Conservation (phyloP, 2,329 filamentous ascomycete species). For the Colletotrichum sp. region DNA sequence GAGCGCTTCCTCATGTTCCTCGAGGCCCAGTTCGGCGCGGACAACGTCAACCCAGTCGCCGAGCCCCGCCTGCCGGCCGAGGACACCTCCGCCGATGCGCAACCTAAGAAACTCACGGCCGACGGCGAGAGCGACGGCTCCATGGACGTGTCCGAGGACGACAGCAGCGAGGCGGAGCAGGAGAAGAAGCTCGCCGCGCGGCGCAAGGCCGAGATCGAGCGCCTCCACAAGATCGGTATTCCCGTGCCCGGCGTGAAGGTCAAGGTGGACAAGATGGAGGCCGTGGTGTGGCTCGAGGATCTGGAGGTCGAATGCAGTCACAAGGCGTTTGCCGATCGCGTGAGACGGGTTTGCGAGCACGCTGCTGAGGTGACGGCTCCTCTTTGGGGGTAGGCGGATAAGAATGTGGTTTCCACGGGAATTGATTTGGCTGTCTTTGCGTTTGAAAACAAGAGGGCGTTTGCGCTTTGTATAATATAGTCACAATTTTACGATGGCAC, state of each 20-base stretch:
- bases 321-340: constrained; percentile 79
- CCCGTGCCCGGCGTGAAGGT: constrained; percentile 90
- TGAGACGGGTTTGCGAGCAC: constrained; percentile 87
- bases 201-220: constrained; percentile 73
- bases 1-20: constrained; percentile 92
- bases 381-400: constrained; percentile 58
- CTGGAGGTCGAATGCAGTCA: constrained; percentile 88
- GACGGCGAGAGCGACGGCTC: constrained; percentile 25
- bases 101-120: constrained; percentile 35
- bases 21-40: constrained; percentile 91
- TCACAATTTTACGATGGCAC: background rate
- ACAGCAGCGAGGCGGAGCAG: constrained; percentile 32
- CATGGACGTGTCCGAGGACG: constrained; percentile 22
- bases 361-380: constrained; percentile 87
- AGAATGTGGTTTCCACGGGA: background rate
- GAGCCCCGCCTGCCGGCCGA: constrained; percentile 58
- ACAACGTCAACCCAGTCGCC: constrained; percentile 80
- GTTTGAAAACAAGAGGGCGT: background rate
- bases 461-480: background rate
- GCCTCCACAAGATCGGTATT: constrained; percentile 83
- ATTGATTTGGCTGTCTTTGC: background rate
- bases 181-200: constrained; percentile 54
- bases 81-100: background rate
- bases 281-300: constrained; percentile 90
- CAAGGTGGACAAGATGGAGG: constrained; percentile 84